Evolutionary conservation across 2,329 filamentous ascomycete genomes (phyloP).

Genomic region (Bisporella sp.): DNA sequence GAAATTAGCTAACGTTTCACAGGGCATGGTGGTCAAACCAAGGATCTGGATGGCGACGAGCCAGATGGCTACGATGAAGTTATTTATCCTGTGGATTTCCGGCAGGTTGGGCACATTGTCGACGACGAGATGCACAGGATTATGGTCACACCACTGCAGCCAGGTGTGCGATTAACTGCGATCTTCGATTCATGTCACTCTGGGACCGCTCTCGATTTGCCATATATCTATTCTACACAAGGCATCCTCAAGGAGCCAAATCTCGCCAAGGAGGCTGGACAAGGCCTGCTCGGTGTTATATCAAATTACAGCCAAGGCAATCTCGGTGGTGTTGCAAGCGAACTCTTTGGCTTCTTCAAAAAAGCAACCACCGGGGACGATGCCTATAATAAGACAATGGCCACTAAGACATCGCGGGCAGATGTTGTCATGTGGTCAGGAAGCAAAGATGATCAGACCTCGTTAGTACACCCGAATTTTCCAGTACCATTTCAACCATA

Average conservation of each 20-base stretch:
- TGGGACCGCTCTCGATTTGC: conserved; percentile 57
- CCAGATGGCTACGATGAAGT: conserved; percentile 79
- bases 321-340: conserved; percentile 70
- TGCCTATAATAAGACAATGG: conserved; percentile 70
- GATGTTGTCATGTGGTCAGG: conserved; percentile 98
- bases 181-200: conserved; percentile 67
- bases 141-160: conserved; percentile 68
- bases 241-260: conserved; percentile 64
- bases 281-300: conserved; percentile 53
- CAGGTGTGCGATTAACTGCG: conserved; percentile 72
- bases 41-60: conserved; percentile 73
- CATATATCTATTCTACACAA: conserved; percentile 64
- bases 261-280: conserved; percentile 59
- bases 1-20: conserved; percentile 5
- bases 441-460: conserved; percentile 92
- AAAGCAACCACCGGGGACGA: conserved; percentile 74
- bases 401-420: conserved; percentile 87
- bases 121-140: conserved; percentile 77
- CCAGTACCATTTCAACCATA: too few species aligned
- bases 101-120: conserved; percentile 72
- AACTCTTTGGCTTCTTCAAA: conserved; percentile 81
- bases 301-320: conserved; percentile 70
- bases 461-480: conserved; percentile 52
- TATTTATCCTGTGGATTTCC: conserved; percentile 77
- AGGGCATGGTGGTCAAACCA: conserved; percentile 77